These are phyloP conservation scores for Ustilago sp. DNA, from an alignment of 1,284 basidiomycete genomes.

Conservation along the genomic window DNA sequence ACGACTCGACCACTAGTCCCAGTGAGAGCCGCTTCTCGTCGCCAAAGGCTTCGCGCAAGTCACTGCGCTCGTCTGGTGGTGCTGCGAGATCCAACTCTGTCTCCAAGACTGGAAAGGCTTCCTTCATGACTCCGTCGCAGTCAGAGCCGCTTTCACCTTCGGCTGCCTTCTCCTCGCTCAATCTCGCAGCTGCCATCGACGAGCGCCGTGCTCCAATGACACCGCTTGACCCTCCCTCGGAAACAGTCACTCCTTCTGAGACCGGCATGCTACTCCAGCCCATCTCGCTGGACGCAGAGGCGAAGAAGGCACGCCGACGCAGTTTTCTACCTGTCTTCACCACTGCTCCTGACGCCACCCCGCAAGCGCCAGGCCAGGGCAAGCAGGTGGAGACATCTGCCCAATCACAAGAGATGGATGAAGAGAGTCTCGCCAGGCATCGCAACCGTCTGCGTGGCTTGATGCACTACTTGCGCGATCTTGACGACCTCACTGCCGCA, in stretches of 20 bases:
- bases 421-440: constrained; percentile 70
- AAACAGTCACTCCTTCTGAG: constrained; percentile 3
- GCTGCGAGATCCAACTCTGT: constrained; percentile 19
- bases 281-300: constrained; percentile 14
- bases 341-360: constrained; percentile 1
- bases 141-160: constrained; percentile 24
- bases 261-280: constrained; percentile 17
- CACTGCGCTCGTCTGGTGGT: constrained; percentile 26
- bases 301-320: constrained; percentile 37
- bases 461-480: constrained; percentile 93
- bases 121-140: constrained; percentile 26
- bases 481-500: constrained; percentile 79
- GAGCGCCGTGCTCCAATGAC: constrained; percentile 25
- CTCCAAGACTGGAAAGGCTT: constrained; percentile 12
- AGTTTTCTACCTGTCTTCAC: constrained; percentile 46
- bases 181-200: constrained; percentile 15
- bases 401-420: constrained; percentile 29
- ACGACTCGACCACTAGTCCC: constrained; percentile 23
- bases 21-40: constrained; percentile 34
- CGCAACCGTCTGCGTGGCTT: constrained; percentile 84
- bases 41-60: constrained; percentile 26
- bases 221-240: constrained; percentile 17
- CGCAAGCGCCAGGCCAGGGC: not conserved
- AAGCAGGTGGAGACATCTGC: not conserved
- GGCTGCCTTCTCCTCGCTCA: constrained; percentile 16